Base-by-base conservation (phyloP, 257 asterid genomes). In the Leonotis leonurus region DNA sequence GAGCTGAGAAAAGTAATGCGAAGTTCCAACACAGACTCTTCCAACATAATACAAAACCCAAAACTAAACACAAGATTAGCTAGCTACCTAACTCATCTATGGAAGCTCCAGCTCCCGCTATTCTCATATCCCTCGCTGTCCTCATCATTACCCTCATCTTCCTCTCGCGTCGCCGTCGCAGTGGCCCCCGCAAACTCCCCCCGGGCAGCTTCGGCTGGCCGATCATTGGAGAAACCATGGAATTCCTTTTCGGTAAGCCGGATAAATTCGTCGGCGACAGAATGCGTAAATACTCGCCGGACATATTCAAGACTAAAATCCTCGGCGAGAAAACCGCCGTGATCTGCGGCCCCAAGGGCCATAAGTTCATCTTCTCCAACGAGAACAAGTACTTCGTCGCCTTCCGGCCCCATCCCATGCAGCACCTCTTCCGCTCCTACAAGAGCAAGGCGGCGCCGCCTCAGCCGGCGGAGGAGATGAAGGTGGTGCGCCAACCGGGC, bases 131-230 rank as follows among this genome's bases (percentile, higher is more conserved):
- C n/a, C 58, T 78, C 26, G 69, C 68, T 26, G 48, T 79, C 87
- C 0, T 73, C 20, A 16, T 73, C 18, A 5, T 67, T 1, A 21
- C 67, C 2, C 33, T 74, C 20, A 65, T 79, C 18, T 6, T 68
- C 35, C 21, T 75, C 24, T 5, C 52, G 53, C 36, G 10, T 32
- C 64, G 62, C 5, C 65, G 70, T 7, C 36, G n/a, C 20, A 8
- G 54, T 36, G 24, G 36, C 2, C 21, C 41, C 18, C 73, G 13
- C 3, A 46, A 66, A 1, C 82, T 84, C n/a, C 92, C 95, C 0
- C 90, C 95, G 2, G 95, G 93, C 8, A 82, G 77, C 81, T 84
- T 80, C 11, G 95, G 95, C 1, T 87, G 88, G 89, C 95, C 93
- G 0, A 3, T 84, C 27, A 18, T 80, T 0, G 95, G 93, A 3